Conservation (phyloP, 257 asterid genomes). For the Osmanthus fragrans region DNA sequence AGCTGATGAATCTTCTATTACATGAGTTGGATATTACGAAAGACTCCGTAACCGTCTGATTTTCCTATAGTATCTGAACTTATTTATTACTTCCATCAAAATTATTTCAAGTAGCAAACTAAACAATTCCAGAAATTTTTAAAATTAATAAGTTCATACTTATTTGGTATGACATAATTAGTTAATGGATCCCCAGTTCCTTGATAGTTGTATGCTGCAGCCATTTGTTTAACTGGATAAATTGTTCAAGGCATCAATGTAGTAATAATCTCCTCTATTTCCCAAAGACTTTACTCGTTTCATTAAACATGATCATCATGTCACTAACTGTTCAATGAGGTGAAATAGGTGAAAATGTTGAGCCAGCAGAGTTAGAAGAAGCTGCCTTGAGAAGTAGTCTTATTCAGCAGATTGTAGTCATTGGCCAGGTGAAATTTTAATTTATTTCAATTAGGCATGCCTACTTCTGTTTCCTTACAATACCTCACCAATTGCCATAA, state of each 20-base stretch:
- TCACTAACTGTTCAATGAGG: conserved; percentile 1
- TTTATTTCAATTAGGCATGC: conserved; percentile 1
- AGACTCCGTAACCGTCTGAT: background rate
- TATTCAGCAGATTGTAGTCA: conserved; percentile 79
- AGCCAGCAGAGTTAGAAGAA: conserved; percentile 91
- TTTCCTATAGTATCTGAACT: background rate
- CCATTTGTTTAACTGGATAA: background rate
- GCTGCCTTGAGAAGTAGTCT: conserved; percentile 83
- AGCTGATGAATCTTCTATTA: background rate
- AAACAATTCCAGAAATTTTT: background rate
- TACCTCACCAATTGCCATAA: background rate
- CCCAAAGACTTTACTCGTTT: background rate
- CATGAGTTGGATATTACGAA: background rate
- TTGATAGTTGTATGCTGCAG: background rate
- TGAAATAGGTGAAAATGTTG: conserved; percentile 83
- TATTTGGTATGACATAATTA: conserved; percentile 11
- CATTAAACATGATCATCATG: background rate
- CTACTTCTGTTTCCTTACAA: background rate
- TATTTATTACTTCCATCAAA: background rate
- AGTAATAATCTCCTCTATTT: background rate
- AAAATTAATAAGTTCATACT: background rate
- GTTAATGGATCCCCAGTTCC: background rate
- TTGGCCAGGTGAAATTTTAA: conserved; percentile 71
- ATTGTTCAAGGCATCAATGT: background rate
- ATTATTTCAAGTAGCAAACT: background rate